A percentile compares a stretch with the other conserved stretches of the same genome.
Conservation (phyloP, 1,139 yeast species). For the Meyerozyma smithsonii region DNA sequence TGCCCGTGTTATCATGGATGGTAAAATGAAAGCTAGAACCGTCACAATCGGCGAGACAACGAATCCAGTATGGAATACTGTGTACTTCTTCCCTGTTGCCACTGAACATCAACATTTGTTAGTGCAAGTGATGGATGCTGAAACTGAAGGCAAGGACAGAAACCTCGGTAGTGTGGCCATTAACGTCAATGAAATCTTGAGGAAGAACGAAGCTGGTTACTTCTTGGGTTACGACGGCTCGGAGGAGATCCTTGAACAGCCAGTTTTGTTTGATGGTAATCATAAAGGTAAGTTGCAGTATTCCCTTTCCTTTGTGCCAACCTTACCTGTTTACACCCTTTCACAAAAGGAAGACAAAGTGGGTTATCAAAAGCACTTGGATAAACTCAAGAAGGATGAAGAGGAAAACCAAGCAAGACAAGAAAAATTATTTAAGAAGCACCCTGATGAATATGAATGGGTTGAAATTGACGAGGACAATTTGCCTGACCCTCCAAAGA, state of each 20-base stretch:
- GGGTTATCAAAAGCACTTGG: slow-evolving; percentile 26
- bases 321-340: slow-evolving; percentile 56
- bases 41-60: slow-evolving; percentile 49
- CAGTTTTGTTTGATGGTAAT: slow-evolving; percentile 39
- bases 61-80: slow-evolving; percentile 55
- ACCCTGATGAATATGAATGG: slow-evolving; percentile 64
- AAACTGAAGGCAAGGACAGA: slow-evolving; percentile 59
- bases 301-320: slow-evolving; percentile 60
- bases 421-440: slow-evolving; percentile 47
- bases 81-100: slow-evolving; percentile 58
- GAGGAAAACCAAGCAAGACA: slow-evolving; percentile 29
- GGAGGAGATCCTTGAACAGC: slow-evolving; percentile 39
- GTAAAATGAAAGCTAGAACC: slow-evolving; percentile 54
- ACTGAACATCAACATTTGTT: slow-evolving; percentile 57
- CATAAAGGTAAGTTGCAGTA: slow-evolving; percentile 49
- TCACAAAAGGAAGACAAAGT: slow-evolving; percentile 42
- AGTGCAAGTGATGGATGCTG: slow-evolving; percentile 62
- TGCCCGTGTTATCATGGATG: slow-evolving; percentile 53
- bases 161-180: slow-evolving; percentile 56
- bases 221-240: slow-evolving; percentile 51
- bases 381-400: slow-evolving; percentile 27
- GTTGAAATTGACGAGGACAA: slow-evolving; percentile 49
- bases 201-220: slow-evolving; percentile 42
- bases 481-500: slow-evolving; percentile 38
- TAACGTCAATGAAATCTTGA: slow-evolving; percentile 45